Evolutionary conservation across 2,329 filamentous ascomycete species (phyloP).

Genomic region (Aureobasidium sp.): DNA sequence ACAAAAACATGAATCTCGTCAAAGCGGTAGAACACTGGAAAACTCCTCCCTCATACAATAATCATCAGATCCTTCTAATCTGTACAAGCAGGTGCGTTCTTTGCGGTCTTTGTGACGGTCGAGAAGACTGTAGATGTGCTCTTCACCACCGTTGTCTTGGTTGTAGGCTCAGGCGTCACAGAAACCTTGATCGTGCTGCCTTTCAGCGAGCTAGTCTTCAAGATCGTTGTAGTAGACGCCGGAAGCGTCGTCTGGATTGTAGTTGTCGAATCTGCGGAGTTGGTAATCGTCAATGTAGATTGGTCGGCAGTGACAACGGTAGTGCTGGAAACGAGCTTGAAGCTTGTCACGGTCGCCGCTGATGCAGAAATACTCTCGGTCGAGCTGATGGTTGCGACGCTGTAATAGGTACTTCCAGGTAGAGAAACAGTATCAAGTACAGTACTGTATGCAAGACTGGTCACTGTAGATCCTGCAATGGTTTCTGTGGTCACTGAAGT

Average conservation of each 20-base stretch:
- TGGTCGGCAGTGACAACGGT: constrained; percentile 14
- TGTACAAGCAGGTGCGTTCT: constrained; percentile 20
- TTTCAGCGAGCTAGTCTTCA: constrained; percentile 17
- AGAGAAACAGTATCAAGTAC: constrained; percentile 7
- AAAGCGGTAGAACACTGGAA: not conserved
- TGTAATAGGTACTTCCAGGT: constrained; percentile 19
- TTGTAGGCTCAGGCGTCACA: constrained; percentile 15
- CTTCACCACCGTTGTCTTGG: constrained; percentile 21
- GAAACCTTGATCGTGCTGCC: constrained; percentile 15
- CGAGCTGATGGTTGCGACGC: constrained; percentile 17
- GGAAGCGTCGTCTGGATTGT: constrained; percentile 23
- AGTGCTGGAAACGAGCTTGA: constrained; percentile 19
- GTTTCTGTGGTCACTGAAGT: constrained; percentile 13
- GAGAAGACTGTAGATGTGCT: constrained; percentile 18
- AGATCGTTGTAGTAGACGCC: constrained; percentile 17
- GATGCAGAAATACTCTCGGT: not conserved
- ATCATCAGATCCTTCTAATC: not conserved
- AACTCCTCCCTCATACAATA: not conserved
- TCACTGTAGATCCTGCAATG: constrained; percentile 7
- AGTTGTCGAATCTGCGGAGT: constrained; percentile 19
- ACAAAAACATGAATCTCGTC: not conserved
- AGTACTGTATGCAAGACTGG: constrained; percentile 12
- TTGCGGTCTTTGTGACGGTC: constrained; percentile 20
- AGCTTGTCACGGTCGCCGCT: constrained; percentile 15
- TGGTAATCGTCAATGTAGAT: constrained; percentile 15